Percentiles rank a stretch among this genome's conserved stretches.
Conservation (phyloP, 1,284 basidiomycete genomes). For the Malassezia arunalokei region DNA sequence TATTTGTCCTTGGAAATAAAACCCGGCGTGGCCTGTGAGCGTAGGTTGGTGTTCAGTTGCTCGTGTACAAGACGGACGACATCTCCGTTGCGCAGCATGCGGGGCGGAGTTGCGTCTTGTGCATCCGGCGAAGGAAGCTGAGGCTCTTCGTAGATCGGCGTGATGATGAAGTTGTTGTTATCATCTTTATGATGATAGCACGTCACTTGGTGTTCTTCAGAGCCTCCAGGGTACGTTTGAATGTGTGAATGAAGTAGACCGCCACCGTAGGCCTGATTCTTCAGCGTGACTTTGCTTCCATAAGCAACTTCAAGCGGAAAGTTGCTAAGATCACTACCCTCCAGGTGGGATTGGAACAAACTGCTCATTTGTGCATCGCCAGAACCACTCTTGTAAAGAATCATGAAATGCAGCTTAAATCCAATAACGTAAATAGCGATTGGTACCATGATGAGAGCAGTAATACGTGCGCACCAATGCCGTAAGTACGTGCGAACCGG, state of each 20-base stretch:
- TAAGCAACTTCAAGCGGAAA: conserved; percentile 60
- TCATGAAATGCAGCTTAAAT: conserved; percentile 91
- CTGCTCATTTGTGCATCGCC: conserved; percentile 98
- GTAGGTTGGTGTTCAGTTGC: conserved; percentile 76
- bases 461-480: conserved; percentile 79
- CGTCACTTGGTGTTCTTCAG: conserved; percentile 87
- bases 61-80: conserved; percentile 68
- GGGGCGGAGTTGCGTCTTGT: conserved; percentile 24
- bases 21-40: conserved; percentile 72
- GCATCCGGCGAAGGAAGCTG: conserved; percentile 24
- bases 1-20: conserved; percentile 79
- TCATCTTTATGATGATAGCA: conserved; percentile 99
- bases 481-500: conserved; percentile 68
- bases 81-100: conserved; percentile 66
- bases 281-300: conserved; percentile 81
- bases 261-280: conserved; percentile 96
- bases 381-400: conserved; percentile 84
- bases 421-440: conserved; percentile 79
- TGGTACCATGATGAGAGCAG: conserved; percentile 77
- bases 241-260: conserved; percentile 92
- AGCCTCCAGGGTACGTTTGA: conserved; percentile 85
- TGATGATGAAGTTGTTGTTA: conserved; percentile 83
- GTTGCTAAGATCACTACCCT: conserved; percentile 78
- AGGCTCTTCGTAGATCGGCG: conserved; percentile 62
- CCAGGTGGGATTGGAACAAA: conserved; percentile 90